phyloP scores from a whole-genome alignment of 208 protist genomes.

The Crithidia fasciculata region DNA sequence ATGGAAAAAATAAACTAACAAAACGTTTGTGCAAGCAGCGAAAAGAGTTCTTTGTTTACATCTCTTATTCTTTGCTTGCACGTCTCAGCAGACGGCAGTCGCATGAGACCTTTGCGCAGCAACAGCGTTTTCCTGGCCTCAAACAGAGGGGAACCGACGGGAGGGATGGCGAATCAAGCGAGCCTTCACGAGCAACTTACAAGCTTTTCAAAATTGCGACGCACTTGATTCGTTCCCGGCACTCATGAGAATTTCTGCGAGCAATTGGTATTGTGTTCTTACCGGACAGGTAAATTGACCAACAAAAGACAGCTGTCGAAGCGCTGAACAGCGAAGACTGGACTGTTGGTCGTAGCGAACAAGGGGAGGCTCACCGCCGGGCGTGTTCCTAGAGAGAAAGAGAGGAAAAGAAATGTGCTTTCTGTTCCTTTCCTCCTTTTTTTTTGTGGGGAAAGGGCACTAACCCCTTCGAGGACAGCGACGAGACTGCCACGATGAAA shows the following conservation, averaged over 20 bases:
- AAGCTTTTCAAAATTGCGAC: slow-evolving; percentile 2
- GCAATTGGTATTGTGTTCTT: slow-evolving; percentile 15
- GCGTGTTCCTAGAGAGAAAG: too few species aligned
- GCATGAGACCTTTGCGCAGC: background rate
- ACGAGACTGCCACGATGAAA: too few species aligned
- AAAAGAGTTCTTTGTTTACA: background rate
- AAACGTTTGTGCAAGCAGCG: slow-evolving; percentile 6
- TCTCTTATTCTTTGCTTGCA: slow-evolving; percentile 8
- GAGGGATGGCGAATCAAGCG: background rate
- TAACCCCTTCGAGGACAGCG: too few species aligned
- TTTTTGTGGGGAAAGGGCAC: too few species aligned
- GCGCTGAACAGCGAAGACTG: too few species aligned
- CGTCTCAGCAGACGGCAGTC: slow-evolving; percentile 1
- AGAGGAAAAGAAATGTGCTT: too few species aligned
- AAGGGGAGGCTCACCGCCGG: too few species aligned
- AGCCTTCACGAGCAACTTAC: background rate
- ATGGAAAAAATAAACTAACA: slow-evolving; percentile 20
- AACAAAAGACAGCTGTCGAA: background rate
- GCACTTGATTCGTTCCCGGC: too few species aligned
- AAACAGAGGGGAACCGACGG: too few species aligned
- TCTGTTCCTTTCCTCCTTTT: too few species aligned
- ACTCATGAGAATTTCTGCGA: background rate
- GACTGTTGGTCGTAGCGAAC: too few species aligned
- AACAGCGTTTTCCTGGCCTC: background rate
- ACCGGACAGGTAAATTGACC: background rate